A percentile compares a stretch with the other conserved stretches of the same genome.
These are phyloP conservation scores for Zygotorulaspora mrakii DNA, from an alignment of 1,139 yeast species.

Conservation along the genomic window DNA sequence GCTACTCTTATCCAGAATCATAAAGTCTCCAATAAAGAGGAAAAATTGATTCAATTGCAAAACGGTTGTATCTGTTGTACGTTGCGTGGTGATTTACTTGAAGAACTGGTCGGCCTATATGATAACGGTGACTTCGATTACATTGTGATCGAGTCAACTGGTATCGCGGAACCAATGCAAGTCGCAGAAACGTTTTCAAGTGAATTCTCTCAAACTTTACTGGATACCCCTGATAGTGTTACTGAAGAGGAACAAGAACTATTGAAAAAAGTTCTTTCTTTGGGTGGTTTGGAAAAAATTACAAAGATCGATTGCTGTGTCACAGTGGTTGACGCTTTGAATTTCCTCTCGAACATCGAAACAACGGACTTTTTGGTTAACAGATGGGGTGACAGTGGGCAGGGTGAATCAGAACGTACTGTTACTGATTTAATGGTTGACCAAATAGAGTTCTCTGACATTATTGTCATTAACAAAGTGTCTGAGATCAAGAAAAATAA, in stretches of 20 bases:
- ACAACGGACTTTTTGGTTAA: slow-evolving; percentile 44
- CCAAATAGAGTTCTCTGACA: slow-evolving; percentile 47
- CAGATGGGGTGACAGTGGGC: slow-evolving; percentile 42
- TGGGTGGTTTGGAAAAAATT: slow-evolving; percentile 43
- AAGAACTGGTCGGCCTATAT: slow-evolving; percentile 42
- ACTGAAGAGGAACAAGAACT: slow-evolving; percentile 33
- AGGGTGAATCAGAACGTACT: slow-evolving; percentile 43
- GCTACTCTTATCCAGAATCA: slow-evolving; percentile 42
- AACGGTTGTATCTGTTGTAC: slow-evolving; percentile 51
- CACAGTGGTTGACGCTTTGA: slow-evolving; percentile 45
- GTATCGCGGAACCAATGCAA: slow-evolving; percentile 49
- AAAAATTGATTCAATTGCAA: slow-evolving; percentile 44
- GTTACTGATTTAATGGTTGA: slow-evolving; percentile 46
- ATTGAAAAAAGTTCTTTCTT: slow-evolving; percentile 36
- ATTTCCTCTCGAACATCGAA: slow-evolving; percentile 42
- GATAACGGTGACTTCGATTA: slow-evolving; percentile 40
- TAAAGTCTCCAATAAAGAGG: slow-evolving; percentile 42
- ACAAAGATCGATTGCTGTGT: slow-evolving; percentile 46
- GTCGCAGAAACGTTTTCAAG: slow-evolving; percentile 48
- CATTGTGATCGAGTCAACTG: slow-evolving; percentile 46
- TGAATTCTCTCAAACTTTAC: slow-evolving; percentile 39
- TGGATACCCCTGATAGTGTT: slow-evolving; percentile 27
- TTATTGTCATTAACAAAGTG: slow-evolving; percentile 42
- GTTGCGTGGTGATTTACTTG: slow-evolving; percentile 45
- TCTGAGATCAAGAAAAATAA: slow-evolving; percentile 33